Conservation (phyloP, 83 land plant species). For the Isoetes engelmannii region DNA sequence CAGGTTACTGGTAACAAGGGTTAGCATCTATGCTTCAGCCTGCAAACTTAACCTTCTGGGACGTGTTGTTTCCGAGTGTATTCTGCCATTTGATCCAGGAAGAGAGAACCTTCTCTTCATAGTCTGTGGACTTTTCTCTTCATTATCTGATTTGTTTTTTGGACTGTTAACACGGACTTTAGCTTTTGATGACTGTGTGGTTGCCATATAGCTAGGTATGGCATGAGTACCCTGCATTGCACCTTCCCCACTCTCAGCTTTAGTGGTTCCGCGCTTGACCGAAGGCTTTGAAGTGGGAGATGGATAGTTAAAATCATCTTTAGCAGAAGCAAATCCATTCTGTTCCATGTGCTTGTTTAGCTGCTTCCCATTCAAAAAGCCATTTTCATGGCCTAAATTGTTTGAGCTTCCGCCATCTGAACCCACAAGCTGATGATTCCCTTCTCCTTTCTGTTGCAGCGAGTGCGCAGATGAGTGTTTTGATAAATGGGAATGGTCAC, state of each 20-base stretch:
- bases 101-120: conserved; percentile 9
- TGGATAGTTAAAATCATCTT: not conserved
- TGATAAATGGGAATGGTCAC: no score
- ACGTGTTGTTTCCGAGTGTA: not conserved
- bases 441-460: no score
- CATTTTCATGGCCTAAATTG: not conserved
- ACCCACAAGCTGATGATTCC: no score
- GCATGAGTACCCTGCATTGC: not conserved
- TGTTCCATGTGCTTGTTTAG: not conserved
- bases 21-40: not conserved
- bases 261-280: not conserved
- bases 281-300: not conserved
- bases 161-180: conserved; percentile 12
- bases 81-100: conserved; percentile 8
- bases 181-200: conserved; percentile 10
- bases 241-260: not conserved
- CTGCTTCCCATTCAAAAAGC: not conserved
- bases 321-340: not conserved
- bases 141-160: not conserved
- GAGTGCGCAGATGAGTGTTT: no score
- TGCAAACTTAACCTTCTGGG: not conserved
- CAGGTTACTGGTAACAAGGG: no score
- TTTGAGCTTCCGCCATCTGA: not conserved
- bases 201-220: conserved; percentile 9
- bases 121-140: not conserved